Conservation (phyloP, 2,329 filamentous ascomycete species). For the Penicillium italicum region DNA sequence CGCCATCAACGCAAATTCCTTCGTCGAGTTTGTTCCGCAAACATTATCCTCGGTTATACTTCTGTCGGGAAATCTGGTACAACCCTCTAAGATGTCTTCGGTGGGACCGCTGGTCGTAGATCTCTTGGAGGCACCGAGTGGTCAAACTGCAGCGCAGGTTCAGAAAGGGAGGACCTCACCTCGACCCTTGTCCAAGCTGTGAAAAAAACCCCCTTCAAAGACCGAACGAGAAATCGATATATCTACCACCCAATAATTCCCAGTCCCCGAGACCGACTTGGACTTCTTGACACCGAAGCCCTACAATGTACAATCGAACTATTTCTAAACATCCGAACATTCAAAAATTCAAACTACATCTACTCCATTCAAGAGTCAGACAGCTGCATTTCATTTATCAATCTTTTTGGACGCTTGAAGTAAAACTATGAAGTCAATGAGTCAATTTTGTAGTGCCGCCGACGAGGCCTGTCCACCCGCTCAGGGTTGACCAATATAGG, state of each 20-base stretch:
- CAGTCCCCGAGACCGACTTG: background rate
- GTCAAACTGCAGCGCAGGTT: background rate
- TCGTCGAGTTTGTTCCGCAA: background rate
- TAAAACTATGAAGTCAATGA: background rate
- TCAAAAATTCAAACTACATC: background rate
- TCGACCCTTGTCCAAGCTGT: background rate
- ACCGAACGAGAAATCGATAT: background rate
- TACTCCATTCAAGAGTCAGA: background rate
- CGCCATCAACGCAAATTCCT: background rate
- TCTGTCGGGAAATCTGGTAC: background rate
- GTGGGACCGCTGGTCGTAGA: conserved; percentile 4
- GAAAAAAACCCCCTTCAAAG: background rate
- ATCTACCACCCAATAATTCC: background rate
- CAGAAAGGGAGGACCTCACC: background rate
- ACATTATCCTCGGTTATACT: conserved; percentile 4
- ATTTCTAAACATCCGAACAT: background rate
- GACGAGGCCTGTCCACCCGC: background rate
- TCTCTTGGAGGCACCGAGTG: background rate
- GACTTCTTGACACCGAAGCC: background rate
- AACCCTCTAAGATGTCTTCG: background rate
- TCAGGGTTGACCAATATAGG: background rate
- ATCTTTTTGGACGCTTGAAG: background rate
- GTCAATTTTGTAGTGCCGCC: background rate
- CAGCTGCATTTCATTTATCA: background rate
- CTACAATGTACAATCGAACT: background rate